A percentile compares a stretch with the other conserved stretches of the same genome.
Conservation (phyloP, 345 rosid species). For the Corchorus olitorius region DNA sequence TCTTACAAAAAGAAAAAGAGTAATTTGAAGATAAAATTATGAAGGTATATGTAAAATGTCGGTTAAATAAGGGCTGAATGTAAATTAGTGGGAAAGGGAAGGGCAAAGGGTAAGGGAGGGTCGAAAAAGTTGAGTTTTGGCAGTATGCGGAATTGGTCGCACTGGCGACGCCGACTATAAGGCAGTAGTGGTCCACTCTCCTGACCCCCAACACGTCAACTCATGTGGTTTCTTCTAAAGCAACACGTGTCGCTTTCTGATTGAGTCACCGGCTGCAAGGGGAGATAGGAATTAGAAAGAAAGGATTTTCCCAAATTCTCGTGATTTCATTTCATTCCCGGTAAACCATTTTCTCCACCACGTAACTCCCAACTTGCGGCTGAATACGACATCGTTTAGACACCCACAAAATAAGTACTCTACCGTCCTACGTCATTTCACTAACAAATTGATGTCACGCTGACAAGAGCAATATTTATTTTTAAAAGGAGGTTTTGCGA, state of each 20-base stretch:
- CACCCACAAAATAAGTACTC: neutral
- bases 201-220: conserved; percentile 39
- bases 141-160: conserved; percentile 37
- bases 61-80: neutral
- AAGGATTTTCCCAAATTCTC: conserved; percentile 14
- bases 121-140: conserved; percentile 58
- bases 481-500: too few species aligned
- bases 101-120: neutral
- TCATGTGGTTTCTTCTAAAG: neutral
- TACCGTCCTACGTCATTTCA: neutral
- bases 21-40: neutral
- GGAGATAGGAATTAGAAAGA: neutral
- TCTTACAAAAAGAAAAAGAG: neutral
- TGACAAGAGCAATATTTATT: neutral
- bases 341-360: neutral
- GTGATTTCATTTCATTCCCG: conserved; percentile 24
- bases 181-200: conserved; percentile 45
- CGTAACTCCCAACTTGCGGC: neutral
- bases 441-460: conserved; percentile 3
- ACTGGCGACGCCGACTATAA: conserved; percentile 44
- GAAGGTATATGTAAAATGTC: neutral
- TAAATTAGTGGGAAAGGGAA: neutral
- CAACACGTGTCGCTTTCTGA: conserved; percentile 35
- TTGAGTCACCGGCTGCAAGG: neutral
- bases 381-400: neutral